Conservation (phyloP, 768 basidiomycete genomes). For the Boletus barrowsii region DNA sequence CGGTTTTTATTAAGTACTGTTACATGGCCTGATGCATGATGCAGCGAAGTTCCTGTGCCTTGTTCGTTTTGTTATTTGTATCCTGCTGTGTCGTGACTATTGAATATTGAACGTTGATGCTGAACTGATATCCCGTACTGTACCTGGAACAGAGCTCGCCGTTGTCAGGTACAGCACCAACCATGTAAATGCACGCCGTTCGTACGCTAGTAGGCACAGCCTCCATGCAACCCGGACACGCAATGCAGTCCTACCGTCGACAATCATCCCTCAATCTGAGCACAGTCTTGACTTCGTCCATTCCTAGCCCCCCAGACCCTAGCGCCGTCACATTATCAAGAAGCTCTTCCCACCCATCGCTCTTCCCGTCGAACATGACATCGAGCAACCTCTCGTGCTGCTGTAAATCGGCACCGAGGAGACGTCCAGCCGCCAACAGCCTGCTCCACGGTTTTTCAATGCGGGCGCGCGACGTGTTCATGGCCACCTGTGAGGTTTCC, state of each 20-base stretch:
- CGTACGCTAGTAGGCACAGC: too few relatives aligned
- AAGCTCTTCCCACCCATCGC: conserved; percentile 50
- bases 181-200: too few relatives aligned
- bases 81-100: background rate
- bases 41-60: background rate
- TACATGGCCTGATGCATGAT: background rate
- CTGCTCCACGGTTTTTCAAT: conserved; percentile 76
- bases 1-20: background rate
- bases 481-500: conserved; percentile 65
- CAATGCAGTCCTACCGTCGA: conserved; percentile 8
- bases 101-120: background rate
- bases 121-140: background rate
- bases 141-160: too few relatives aligned
- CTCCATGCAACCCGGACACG: too few relatives aligned
- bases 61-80: conserved; percentile 3
- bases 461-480: conserved; percentile 45
- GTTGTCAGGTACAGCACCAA: too few relatives aligned
- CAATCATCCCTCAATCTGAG: conserved; percentile 47
- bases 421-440: conserved; percentile 64
- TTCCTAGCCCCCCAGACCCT: conserved; percentile 58
- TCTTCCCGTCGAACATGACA: conserved; percentile 14
- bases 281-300: conserved; percentile 59
- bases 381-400: conserved; percentile 32
- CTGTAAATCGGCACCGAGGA: conserved; percentile 55
- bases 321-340: conserved; percentile 45